Evolutionary conservation across 768 basidiomycete species (phyloP), one percentile per base, ranked within the genome.

Genomic region (Panaeolus papilionaceus): DNA sequence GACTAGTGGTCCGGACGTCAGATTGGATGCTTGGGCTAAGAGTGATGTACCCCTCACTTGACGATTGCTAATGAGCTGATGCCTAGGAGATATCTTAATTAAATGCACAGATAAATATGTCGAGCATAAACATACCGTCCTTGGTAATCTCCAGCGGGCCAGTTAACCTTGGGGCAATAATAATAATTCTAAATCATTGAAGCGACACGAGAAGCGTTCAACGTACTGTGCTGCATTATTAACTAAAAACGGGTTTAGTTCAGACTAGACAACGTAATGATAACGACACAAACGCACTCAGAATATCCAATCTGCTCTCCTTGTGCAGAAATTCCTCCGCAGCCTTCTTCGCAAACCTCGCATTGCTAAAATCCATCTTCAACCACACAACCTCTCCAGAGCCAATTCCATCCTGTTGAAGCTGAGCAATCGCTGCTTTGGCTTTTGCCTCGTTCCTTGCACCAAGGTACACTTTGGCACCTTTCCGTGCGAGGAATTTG

Each of bases 321-420:
- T 74, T 80, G 54, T 42, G 68, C 74, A 84, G 72, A 64, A 87
- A 81, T 23, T 76, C 81, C 61, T 82, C 77, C 0, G 83, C 87
- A 2, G 82, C 71, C 20, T 72, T 71, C 67, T 79, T 70, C 11
- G 70, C 69, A n/a, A 38, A 67, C 62, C 62, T 47, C 8, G 70
- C 70, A 38, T 82, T 79, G 26, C 72, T 69, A 49, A 89, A 71
- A 73, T 88, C 85, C 6, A 87, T 77, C 51, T 80, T 73, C 20
- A 86, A 67, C 76, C 78, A 86, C 14, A 80, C 70, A 5, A 87
- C 76, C 49, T 81, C 72, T 6, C 84, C 85, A 14, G 67, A 38
- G 9, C 65, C 69, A n/a, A 75, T 45, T 7, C 72, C 73, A 33
- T 77, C 74, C 10, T 70, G 20, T 45, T 74, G 61, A 2, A 79